A percentile compares a stretch with the other conserved stretches of the same genome.
Conservation (phyloP, 2,329 filamentous ascomycete species). For the Curvularia eragrostidis region DNA sequence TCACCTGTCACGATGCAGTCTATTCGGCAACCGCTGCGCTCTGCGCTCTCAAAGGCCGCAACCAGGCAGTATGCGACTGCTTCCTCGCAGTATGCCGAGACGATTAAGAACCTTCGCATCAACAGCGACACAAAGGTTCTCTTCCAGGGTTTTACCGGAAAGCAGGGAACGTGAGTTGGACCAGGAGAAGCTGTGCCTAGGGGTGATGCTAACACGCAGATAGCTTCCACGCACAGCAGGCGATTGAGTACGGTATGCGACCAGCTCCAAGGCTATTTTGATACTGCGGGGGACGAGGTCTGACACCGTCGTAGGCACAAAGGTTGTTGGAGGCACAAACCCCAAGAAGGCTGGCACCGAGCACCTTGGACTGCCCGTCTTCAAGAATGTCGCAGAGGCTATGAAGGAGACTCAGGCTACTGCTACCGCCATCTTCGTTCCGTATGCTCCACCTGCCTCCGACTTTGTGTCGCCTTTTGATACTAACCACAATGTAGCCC, state of each 20-base stretch:
- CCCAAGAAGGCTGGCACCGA: conserved; percentile 95
- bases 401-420: conserved; percentile 89
- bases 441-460: conserved; percentile 61
- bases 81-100: conserved; percentile 61
- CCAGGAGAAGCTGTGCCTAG: not conserved
- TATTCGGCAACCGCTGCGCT: conserved; percentile 75
- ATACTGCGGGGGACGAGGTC: conserved; percentile 30
- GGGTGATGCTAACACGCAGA: conserved; percentile 26
- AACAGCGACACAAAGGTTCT: conserved; percentile 92
- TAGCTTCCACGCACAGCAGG: conserved; percentile 97
- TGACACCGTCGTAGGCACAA: conserved; percentile 71
- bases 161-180: conserved; percentile 76
- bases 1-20: conserved; percentile 75
- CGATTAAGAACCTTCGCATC: conserved; percentile 80
- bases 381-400: conserved; percentile 85
- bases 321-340: conserved; percentile 97
- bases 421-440: conserved; percentile 95
- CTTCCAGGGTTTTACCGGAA: conserved; percentile 97
- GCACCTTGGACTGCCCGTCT: conserved; percentile 92
- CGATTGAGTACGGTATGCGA: conserved; percentile 91
- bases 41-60: conserved; percentile 71
- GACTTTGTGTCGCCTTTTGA: conserved; percentile 1
- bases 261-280: conserved; percentile 21
- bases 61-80: conserved; percentile 79
- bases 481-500: conserved; percentile 64